Percentiles rank a stretch among this genome's conserved stretches.
Conservation (phyloP, 768 basidiomycete species). For the Ephemerocybe angulata region DNA sequence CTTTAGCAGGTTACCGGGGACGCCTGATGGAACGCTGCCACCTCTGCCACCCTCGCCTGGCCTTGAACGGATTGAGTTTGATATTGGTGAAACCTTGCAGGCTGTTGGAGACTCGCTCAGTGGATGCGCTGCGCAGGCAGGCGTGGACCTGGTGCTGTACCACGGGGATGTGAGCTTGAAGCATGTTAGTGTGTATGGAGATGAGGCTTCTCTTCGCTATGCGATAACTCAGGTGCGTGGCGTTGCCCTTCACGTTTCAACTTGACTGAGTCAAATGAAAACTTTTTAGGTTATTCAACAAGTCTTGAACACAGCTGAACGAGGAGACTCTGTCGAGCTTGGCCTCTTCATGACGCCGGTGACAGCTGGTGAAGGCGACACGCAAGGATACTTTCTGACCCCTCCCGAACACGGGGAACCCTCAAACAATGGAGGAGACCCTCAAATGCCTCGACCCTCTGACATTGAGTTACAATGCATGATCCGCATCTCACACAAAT, state of each 20-base stretch:
- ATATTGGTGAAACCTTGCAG: slow-evolving; percentile 88
- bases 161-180: slow-evolving; percentile 88
- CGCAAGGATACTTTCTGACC: slow-evolving; percentile 14
- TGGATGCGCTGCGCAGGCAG: slow-evolving; percentile 75
- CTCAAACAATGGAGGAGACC: slow-evolving; percentile 6
- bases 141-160: slow-evolving; percentile 88
- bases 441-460: slow-evolving; percentile 14
- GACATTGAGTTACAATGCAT: slow-evolving; percentile 39
- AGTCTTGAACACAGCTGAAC: slow-evolving; percentile 62
- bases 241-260: slow-evolving; percentile 15
- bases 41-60: slow-evolving; percentile 8
- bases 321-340: slow-evolving; percentile 81
- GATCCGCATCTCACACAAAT: slow-evolving; percentile 50
- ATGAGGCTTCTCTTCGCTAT: slow-evolving; percentile 81
- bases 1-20: slow-evolving; percentile 7
- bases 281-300: slow-evolving; percentile 72
- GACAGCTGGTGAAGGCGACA: background rate
- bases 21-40: slow-evolving; percentile 11
- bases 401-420: slow-evolving; percentile 16
- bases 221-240: slow-evolving; percentile 77
- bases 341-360: slow-evolving; percentile 56
- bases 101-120: slow-evolving; percentile 84
- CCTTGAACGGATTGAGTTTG: slow-evolving; percentile 61
- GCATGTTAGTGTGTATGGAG: slow-evolving; percentile 80
- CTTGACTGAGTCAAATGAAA: slow-evolving; percentile 5